Percentiles rank a stretch among this genome's conserved stretches.
Conservation (phyloP, 805 yeast species). For the Saccharomyces mikatae region DNA sequence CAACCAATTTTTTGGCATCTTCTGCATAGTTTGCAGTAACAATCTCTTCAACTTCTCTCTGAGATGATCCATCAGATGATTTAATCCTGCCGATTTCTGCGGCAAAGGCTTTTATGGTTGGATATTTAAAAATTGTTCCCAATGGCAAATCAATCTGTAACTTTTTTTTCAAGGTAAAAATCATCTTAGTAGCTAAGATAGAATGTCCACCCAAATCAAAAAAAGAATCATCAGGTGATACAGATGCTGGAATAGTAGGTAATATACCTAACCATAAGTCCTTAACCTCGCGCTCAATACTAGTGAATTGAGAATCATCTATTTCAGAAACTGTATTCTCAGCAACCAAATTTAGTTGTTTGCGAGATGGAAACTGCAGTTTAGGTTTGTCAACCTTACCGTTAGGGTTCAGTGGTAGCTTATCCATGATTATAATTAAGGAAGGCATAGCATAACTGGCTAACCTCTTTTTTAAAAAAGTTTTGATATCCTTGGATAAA, state of each 20-base stretch:
- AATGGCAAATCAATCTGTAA: conserved; percentile 77
- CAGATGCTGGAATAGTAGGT: conserved; percentile 75
- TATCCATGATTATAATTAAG: conserved; percentile 75
- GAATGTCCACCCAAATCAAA: conserved; percentile 98
- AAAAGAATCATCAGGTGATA: conserved; percentile 77
- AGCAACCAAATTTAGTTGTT: conserved; percentile 73
- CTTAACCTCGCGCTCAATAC: conserved; percentile 57
- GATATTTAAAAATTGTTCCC: conserved; percentile 82
- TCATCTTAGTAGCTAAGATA: conserved; percentile 93
- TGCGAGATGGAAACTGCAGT: conserved; percentile 87
- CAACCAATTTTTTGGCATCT: conserved; percentile 58
- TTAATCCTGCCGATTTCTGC: conserved; percentile 54
- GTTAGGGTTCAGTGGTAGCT: conserved; percentile 90
- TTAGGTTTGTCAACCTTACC: conserved; percentile 98
- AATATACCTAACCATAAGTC: conserved; percentile 81
- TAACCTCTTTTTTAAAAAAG: conserved; percentile 76
- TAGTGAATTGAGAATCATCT: conserved; percentile 48
- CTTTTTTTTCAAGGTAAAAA: conserved; percentile 77
- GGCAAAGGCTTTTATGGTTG: conserved; percentile 77
- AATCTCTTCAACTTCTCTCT: conserved; percentile 16
- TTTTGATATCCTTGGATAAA: conserved; percentile 71
- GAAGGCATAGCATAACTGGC: conserved; percentile 94
- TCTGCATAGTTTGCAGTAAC: conserved; percentile 45
- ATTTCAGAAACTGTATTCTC: conserved; percentile 36
- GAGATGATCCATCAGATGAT: conserved; percentile 35